These are phyloP conservation scores for Dalbergia cochinchinensis DNA, from an alignment of 306 rosid genomes.

Conservation along the genomic window DNA sequence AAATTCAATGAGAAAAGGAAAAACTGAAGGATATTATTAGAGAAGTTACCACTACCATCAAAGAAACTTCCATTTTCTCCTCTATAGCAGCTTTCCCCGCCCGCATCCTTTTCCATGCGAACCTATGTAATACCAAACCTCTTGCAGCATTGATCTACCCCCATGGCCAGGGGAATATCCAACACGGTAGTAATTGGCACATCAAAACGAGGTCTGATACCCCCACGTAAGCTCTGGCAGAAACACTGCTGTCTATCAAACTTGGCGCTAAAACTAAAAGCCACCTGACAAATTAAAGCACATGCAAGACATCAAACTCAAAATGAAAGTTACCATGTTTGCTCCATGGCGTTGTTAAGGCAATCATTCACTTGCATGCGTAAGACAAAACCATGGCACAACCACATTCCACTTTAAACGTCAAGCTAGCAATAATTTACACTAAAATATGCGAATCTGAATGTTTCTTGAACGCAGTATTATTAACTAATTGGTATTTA, in stretches of 20 bases:
- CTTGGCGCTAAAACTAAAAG: slow-evolving; percentile 59
- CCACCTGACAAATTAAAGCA: slow-evolving; percentile 60
- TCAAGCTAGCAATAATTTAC: not conserved
- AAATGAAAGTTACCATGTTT: slow-evolving; percentile 23
- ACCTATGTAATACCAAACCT: slow-evolving; percentile 73
- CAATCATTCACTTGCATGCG: slow-evolving; percentile 23
- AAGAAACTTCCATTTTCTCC: slow-evolving; percentile 61
- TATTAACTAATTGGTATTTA: slow-evolving; percentile 7
- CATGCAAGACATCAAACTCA: slow-evolving; percentile 64
- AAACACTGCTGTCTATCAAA: slow-evolving; percentile 83
- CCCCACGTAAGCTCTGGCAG: slow-evolving; percentile 73
- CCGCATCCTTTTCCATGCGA: slow-evolving; percentile 85
- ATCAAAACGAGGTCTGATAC: slow-evolving; percentile 74
- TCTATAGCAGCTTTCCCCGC: slow-evolving; percentile 64
- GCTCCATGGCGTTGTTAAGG: slow-evolving; percentile 1
- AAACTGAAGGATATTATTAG: not conserved
- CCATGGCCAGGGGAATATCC: slow-evolving; percentile 58
- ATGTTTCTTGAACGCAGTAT: not conserved
- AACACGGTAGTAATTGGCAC: slow-evolving; percentile 67
- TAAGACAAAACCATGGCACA: slow-evolving; percentile 10
- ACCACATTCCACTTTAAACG: slow-evolving; percentile 5
- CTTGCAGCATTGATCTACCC: slow-evolving; percentile 73
- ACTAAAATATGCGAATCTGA: not conserved
- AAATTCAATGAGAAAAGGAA: not conserved
- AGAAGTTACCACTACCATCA: slow-evolving; percentile 41